Conservation (phyloP, 2,329 filamentous ascomycete genomes). For the Pseudofabraea citricarpa region DNA sequence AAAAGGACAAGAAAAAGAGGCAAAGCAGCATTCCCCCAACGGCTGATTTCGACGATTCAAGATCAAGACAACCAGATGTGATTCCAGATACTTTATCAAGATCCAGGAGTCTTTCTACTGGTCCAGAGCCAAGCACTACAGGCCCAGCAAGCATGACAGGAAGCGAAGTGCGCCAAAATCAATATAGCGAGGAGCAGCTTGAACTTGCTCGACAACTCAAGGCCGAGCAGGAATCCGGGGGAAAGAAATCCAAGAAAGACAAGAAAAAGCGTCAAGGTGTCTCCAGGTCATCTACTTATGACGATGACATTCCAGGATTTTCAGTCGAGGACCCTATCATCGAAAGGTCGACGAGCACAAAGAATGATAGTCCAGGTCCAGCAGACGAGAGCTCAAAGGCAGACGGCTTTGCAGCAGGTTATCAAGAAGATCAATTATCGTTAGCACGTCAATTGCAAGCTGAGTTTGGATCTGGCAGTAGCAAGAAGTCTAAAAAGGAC, state of each 20-base stretch:
- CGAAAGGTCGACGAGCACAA: neutral
- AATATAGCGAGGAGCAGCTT: conserved; percentile 23
- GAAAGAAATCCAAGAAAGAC: conserved; percentile 17
- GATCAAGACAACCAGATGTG: conserved; percentile 18
- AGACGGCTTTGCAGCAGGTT: conserved; percentile 5
- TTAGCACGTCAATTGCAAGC: conserved; percentile 10
- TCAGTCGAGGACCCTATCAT: conserved; percentile 3
- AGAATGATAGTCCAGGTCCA: neutral
- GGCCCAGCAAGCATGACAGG: conserved; percentile 1
- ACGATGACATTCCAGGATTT: conserved; percentile 9
- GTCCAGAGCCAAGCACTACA: conserved; percentile 8
- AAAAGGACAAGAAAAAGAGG: conserved; percentile 27
- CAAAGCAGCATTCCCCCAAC: conserved; percentile 20
- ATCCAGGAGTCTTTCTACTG: conserved; percentile 22
- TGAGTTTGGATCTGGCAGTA: conserved; percentile 13
- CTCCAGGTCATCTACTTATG: conserved; percentile 8
- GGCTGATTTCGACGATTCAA: conserved; percentile 15
- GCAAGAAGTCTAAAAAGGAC: conserved; percentile 25
- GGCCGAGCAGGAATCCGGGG: conserved; percentile 17
- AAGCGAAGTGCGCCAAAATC: conserved; percentile 10
- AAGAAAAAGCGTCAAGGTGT: conserved; percentile 21
- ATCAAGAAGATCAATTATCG: conserved; percentile 9
- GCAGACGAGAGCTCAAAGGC: conserved; percentile 1
- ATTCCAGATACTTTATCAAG: conserved; percentile 11
- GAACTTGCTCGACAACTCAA: conserved; percentile 23